Conservation (phyloP, 352 stramenopile genomes). For the Globisporangium nunn region DNA sequence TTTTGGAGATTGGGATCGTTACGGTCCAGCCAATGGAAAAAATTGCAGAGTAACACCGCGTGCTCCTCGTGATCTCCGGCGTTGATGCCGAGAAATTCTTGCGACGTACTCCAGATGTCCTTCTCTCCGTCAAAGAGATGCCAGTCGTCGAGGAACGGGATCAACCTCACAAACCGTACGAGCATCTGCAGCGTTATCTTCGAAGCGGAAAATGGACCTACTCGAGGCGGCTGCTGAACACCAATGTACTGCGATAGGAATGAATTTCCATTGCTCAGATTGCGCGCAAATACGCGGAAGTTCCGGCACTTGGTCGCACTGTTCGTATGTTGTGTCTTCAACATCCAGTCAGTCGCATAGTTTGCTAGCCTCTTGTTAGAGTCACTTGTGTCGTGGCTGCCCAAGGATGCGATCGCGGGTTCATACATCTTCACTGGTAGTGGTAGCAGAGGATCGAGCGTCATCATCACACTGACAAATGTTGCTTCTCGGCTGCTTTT, state of each 20-base stretch:
- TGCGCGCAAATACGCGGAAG: constrained; percentile 71
- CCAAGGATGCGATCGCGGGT: constrained; percentile 9
- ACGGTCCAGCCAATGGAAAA: constrained; percentile 82
- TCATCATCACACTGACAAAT: constrained; percentile 83
- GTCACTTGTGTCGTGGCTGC: constrained; percentile 11
- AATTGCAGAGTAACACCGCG: constrained; percentile 89
- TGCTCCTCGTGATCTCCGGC: constrained; percentile 89
- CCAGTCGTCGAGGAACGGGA: constrained; percentile 91
- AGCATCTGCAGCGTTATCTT: constrained; percentile 24
- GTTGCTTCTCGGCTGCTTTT: constrained; percentile 52
- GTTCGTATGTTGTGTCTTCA: constrained; percentile 12
- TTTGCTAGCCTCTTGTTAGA: constrained; percentile 18
- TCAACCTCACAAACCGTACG: constrained; percentile 87
- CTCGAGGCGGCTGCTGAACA: constrained; percentile 52
- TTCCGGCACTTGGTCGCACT: constrained; percentile 25
- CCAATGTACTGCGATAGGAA: constrained; percentile 70
- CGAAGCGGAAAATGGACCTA: constrained; percentile 5
- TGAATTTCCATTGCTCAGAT: constrained; percentile 52
- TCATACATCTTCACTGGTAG: constrained; percentile 23
- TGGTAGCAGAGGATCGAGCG: constrained; percentile 80
- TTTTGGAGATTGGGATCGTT: constrained; percentile 22
- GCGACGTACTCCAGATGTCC: constrained; percentile 86
- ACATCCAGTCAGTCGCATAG: constrained; percentile 33
- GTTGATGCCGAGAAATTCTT: constrained; percentile 88
- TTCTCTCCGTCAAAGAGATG: constrained; percentile 71